Evolutionary conservation across 768 basidiomycete genomes (phyloP), one percentile per base, ranked within the genome.

Genomic region (Lyophyllum atratum): DNA sequence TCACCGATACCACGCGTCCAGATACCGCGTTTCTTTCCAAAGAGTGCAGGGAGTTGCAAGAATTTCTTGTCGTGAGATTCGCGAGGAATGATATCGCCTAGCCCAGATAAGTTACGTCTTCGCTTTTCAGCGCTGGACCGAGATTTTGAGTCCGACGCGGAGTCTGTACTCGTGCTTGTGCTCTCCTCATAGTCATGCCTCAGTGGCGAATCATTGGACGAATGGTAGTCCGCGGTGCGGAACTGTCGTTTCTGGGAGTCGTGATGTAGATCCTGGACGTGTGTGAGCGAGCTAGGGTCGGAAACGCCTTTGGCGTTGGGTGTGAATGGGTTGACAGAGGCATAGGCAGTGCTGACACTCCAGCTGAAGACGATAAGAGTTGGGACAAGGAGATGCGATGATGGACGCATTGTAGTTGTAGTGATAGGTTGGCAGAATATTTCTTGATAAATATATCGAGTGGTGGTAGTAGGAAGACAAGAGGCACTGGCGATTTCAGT

Each of bases 221-320:
- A 52, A 3, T 52, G n/a, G 39, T 59, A 64, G 53, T 64, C 63
- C 40, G 63, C 60, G n/a, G 54, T 51, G 26, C 51, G 55, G 39
- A 64, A 45, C 29, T 61, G 48, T 5, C 60, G 51, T 25, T 51
- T 59, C 21, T 21, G 31, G 5, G 42, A 26, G 24, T 44, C 29
- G 33, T 14, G 34, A 19, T 48, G 34, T 24, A 14, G n/a, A n/a
- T n/a, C n/a, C n/a, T n/a, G n/a, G n/a, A n/a, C n/a, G n/a, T n/a
- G n/a, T n/a, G n/a, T n/a, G n/a, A n/a, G n/a, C n/a, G n/a, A n/a
- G n/a, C n/a, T n/a, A n/a, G n/a, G 29, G 10, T 9, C 34, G 25
- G 45, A 49, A 28, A 54, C 26, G 42, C 40, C 29, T 42, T 43
- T 34, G 22, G 43, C 29, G n/a, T n/a, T n/a, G 44, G 24, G 46